Conservation (phyloP, 1,284 basidiomycete species). For the Melampsora americana region DNA sequence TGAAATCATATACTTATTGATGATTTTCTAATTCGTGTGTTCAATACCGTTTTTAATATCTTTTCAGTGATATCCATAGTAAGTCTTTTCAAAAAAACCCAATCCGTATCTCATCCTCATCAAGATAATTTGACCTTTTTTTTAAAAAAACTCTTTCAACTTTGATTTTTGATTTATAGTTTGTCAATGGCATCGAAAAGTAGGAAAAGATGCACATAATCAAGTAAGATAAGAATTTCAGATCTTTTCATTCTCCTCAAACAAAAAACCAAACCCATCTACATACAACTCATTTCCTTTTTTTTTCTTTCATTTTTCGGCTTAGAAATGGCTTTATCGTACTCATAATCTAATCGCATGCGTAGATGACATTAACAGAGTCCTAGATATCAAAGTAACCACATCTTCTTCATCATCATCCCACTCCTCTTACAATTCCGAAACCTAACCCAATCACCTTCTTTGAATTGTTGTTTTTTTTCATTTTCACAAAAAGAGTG, state of each 20-base stretch:
- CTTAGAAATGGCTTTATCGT: constrained; percentile 39
- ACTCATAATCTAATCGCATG: constrained; percentile 30
- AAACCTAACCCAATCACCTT: neutral
- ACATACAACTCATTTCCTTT: neutral
- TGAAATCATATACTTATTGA: too few relatives aligned
- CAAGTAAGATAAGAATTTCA: constrained; percentile 19
- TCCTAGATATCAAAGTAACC: constrained; percentile 39
- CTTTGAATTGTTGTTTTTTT: neutral
- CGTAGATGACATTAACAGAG: constrained; percentile 37
- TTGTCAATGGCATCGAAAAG: constrained; percentile 42
- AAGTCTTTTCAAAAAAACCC: too few relatives aligned
- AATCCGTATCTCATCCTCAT: too few relatives aligned
- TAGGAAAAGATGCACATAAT: constrained; percentile 36
- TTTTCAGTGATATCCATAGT: constrained; percentile 30
- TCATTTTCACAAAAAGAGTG: neutral
- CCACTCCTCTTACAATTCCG: too few relatives aligned
- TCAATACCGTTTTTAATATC: too few relatives aligned
- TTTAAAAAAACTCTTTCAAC: too few relatives aligned
- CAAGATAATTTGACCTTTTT: too few relatives aligned
- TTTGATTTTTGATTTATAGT: constrained; percentile 17
- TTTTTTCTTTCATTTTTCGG: neutral
- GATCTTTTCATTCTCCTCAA: too few relatives aligned
- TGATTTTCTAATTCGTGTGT: too few relatives aligned
- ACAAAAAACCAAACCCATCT: too few relatives aligned
- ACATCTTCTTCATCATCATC: too few relatives aligned